phyloP scores from a whole-genome alignment of 1,284 basidiomycete genomes.

The Fistulinella cinereoalba region DNA sequence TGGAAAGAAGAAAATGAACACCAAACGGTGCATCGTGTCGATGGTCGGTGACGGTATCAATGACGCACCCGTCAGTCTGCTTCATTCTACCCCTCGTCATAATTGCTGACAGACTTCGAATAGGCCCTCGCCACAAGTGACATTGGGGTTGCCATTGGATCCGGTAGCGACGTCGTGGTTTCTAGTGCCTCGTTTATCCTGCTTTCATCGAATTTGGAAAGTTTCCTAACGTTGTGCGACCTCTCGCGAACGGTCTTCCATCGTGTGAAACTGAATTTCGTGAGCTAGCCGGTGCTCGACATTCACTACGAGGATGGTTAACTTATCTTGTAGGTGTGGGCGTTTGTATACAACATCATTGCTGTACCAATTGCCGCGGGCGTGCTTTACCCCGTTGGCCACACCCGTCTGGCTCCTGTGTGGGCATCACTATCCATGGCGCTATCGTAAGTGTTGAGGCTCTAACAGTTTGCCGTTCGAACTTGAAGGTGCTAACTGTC shows the following conservation, averaged over 20 bases:
- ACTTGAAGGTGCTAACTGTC: conserved; percentile 11
- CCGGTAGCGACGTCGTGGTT: conserved; percentile 72
- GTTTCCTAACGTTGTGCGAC: conserved; percentile 57
- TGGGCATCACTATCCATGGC: conserved; percentile 85
- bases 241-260: conserved; percentile 63
- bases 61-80: conserved; percentile 62
- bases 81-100: not conserved
- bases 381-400: conserved; percentile 67
- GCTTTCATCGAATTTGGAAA: conserved; percentile 59
- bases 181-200: conserved; percentile 78
- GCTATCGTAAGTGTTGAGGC: conserved; percentile 50
- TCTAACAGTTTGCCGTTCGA: too few species aligned
- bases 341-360: conserved; percentile 63
- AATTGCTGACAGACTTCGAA: conserved; percentile 6
- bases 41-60: conserved; percentile 82
- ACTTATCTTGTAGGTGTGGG: conserved; percentile 53
- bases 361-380: conserved; percentile 77
- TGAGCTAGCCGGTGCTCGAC: conserved; percentile 34
- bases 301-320: conserved; percentile 7
- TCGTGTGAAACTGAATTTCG: conserved; percentile 73
- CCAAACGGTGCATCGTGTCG: conserved; percentile 55
- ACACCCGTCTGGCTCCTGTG: conserved; percentile 66
- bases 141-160: conserved; percentile 73
- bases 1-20: conserved; percentile 42
- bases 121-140: conserved; percentile 69